phyloP scores from a whole-genome alignment of 169 alveolate species.

The Plasmodium coatneyi region DNA sequence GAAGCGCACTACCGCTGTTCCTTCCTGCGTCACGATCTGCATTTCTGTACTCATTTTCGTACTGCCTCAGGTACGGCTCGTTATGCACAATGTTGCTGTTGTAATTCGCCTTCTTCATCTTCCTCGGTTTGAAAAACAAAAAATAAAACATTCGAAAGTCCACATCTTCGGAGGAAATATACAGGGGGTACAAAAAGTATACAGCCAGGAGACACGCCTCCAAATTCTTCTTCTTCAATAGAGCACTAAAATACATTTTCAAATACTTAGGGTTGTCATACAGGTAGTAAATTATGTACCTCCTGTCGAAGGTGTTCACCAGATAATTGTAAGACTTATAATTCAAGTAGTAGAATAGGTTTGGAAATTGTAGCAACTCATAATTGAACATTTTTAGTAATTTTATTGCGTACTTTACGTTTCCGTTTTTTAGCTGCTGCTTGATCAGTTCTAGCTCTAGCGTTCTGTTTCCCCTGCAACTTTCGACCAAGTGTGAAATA shows the following conservation, averaged over 20 bases:
- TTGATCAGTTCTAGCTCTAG: constrained; percentile 55
- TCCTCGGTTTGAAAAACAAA: constrained; percentile 25
- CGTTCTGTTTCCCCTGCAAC: constrained; percentile 53
- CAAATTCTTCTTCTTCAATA: constrained; percentile 24
- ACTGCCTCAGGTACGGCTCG: neutral
- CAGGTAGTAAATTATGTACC: constrained; percentile 49
- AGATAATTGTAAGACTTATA: constrained; percentile 58
- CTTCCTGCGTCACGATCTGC: neutral
- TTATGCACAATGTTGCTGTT: neutral
- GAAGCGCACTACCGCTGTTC: neutral
- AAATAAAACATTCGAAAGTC: constrained; percentile 41
- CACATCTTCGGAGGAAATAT: constrained; percentile 29
- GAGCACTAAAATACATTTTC: constrained; percentile 39
- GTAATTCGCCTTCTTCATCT: neutral
- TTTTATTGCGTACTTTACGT: constrained; percentile 52
- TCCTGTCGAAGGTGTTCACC: constrained; percentile 44
- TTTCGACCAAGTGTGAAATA: constrained; percentile 3
- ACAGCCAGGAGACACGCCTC: constrained; percentile 32
- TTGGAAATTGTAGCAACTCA: constrained; percentile 55
- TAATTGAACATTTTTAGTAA: constrained; percentile 48
- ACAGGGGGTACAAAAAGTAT: constrained; percentile 54
- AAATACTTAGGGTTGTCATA: constrained; percentile 67
- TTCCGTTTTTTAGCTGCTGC: constrained; percentile 33
- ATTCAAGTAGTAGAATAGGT: constrained; percentile 54
- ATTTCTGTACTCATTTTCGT: neutral